A percentile compares a stretch with the other conserved stretches of the same genome.
phyloP scores from a whole-genome alignment of 176 grass and related monocot species.

The Musa schizocarpa region DNA sequence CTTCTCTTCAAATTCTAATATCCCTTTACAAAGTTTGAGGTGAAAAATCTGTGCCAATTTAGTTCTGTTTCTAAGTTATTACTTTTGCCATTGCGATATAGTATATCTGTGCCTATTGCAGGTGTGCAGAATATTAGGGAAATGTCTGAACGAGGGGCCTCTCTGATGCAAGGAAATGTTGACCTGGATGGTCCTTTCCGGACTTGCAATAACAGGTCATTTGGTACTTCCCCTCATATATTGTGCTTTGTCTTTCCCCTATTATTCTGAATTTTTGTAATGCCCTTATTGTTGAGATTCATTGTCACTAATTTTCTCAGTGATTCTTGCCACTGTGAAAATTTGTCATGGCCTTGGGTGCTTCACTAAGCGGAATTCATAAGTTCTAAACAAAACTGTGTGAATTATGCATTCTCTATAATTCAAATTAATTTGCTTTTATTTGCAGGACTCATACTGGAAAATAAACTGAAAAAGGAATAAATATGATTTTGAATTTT shows the following conservation, averaged over 20 bases:
- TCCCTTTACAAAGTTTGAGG: background rate
- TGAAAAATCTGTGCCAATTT: background rate
- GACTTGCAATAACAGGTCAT: slow-evolving; percentile 7
- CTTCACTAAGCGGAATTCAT: background rate
- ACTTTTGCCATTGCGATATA: background rate
- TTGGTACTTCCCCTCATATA: background rate
- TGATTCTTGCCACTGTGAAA: background rate
- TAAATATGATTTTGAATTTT: too few species aligned
- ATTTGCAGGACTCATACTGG: too few species aligned
- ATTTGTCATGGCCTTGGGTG: background rate
- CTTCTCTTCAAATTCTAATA: background rate
- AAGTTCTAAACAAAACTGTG: too few species aligned
- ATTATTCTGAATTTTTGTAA: background rate
- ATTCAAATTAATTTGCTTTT: too few species aligned
- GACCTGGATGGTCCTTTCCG: background rate
- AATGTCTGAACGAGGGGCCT: background rate
- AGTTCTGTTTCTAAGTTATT: background rate
- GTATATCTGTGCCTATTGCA: background rate
- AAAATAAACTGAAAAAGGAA: too few species aligned
- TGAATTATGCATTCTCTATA: too few species aligned
- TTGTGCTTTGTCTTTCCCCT: background rate
- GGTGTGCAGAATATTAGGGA: background rate
- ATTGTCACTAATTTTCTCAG: background rate
- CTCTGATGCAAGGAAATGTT: background rate
- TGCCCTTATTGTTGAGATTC: background rate